Conservation (phyloP, 2,329 filamentous ascomycete species). For the Celoporthe dispersa region DNA sequence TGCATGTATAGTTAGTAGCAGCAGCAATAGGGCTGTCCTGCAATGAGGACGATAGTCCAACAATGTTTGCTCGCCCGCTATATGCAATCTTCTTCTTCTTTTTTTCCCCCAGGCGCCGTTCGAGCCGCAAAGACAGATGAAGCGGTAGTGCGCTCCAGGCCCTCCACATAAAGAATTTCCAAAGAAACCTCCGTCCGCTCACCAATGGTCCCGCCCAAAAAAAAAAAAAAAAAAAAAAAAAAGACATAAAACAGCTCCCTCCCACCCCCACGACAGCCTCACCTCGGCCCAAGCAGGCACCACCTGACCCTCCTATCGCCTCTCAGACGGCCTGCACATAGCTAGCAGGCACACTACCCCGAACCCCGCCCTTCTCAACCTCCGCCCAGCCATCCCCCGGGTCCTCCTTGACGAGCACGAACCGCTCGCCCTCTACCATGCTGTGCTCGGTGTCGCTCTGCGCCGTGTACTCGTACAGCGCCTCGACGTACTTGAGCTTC, state of each 20-base stretch:
- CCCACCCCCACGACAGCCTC: neutral
- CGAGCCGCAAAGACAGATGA: neutral
- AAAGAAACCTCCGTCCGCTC: neutral
- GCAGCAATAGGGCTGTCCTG: neutral
- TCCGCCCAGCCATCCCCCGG: conserved; percentile 95
- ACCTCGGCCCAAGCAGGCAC: neutral
- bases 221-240: too few species aligned
- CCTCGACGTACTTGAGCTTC: conserved; percentile 92
- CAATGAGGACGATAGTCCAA: neutral
- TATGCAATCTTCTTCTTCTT: conserved; percentile 15
- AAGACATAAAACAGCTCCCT: too few species aligned
- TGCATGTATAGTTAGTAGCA: neutral
- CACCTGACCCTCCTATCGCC: neutral
- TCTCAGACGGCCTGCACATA: conserved; percentile 79
- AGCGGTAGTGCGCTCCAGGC: neutral
- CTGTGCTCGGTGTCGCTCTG: conserved; percentile 85
- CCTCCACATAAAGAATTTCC: neutral
- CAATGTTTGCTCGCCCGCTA: conserved; percentile 11
- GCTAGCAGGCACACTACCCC: conserved; percentile 89
- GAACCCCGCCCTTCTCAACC: conserved; percentile 87
- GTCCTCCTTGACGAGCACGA: conserved; percentile 87
- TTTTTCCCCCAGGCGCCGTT: neutral
- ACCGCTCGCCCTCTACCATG: conserved; percentile 89
- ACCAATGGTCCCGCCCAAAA: neutral
- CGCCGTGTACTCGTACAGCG: conserved; percentile 88